Conservation (phyloP, 1,284 basidiomycete genomes). For the Stereum hirsutum region DNA sequence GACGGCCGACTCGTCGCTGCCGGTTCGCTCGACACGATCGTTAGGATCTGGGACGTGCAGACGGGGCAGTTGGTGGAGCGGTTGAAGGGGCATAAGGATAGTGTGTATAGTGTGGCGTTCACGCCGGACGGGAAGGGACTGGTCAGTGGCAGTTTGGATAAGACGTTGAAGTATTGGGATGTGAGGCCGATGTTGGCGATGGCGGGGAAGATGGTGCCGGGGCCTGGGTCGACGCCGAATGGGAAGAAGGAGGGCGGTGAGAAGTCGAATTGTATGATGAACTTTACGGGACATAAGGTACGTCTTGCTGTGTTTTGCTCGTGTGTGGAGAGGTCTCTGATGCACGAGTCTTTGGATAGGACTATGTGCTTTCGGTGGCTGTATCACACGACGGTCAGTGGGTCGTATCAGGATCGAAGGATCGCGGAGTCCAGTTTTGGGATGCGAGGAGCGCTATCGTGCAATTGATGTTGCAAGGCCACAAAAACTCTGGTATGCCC, state of each 20-base stretch:
- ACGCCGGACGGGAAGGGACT: constrained; percentile 64
- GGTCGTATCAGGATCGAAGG: constrained; percentile 75
- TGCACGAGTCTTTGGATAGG: constrained; percentile 20
- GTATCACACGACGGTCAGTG: constrained; percentile 67
- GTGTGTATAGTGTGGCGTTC: constrained; percentile 72
- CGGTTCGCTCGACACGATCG: constrained; percentile 66
- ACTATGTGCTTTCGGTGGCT: constrained; percentile 55
- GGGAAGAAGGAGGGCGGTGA: constrained; percentile 23
- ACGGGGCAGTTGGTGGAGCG: constrained; percentile 62
- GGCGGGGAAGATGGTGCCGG: constrained; percentile 12
- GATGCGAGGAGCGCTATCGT: constrained; percentile 57
- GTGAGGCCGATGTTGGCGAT: constrained; percentile 19
- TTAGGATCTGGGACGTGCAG: constrained; percentile 65
- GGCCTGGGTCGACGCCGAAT: constrained; percentile 9
- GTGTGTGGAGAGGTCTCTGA: background rate
- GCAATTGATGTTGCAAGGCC: constrained; percentile 75
- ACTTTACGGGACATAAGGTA: constrained; percentile 65
- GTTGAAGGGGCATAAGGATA: constrained; percentile 66
- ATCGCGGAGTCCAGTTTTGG: constrained; percentile 74
- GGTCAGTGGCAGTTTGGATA: constrained; percentile 65
- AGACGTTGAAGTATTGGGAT: constrained; percentile 73
- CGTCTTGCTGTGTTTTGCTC: constrained; percentile 8
- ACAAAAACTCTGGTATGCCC: constrained; percentile 68
- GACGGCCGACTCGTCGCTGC: constrained; percentile 65
- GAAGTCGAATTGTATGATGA: constrained; percentile 45